Conservation (phyloP, 2,329 filamentous ascomycete species). For the Colletotrichum abscissum region DNA sequence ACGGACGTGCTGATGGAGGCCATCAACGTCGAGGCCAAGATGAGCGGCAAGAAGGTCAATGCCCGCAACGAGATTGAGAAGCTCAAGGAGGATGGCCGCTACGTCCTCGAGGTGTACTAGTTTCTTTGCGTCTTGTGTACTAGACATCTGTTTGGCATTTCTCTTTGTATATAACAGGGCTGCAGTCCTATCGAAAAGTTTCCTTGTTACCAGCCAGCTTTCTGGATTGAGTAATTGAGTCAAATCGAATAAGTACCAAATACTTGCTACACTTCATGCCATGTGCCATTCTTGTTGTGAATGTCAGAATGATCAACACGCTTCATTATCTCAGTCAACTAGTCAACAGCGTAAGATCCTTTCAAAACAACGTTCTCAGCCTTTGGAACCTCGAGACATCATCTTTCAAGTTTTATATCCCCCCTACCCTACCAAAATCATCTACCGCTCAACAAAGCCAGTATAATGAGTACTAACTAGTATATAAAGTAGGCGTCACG, state of each 20-base stretch:
- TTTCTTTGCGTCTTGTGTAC: background rate
- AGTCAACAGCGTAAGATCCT: too few relatives aligned
- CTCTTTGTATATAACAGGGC: background rate
- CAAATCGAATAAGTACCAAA: background rate
- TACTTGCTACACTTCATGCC: too few relatives aligned
- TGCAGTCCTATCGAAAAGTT: background rate
- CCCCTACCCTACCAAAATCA: too few relatives aligned
- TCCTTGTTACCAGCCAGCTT: background rate
- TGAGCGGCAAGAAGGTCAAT: constrained; percentile 82
- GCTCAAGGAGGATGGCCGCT: constrained; percentile 93
- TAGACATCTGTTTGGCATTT: background rate
- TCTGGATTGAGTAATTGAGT: background rate
- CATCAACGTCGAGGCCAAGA: constrained; percentile 79
- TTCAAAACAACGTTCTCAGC: fast-evolving
- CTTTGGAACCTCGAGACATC: too few relatives aligned
- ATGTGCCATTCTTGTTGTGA: too few relatives aligned
- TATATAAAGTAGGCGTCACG: too few relatives aligned
- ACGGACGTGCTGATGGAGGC: constrained; percentile 95
- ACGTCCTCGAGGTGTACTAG: constrained; percentile 97
- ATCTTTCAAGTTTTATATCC: too few relatives aligned
- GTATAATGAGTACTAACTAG: fast-evolving
- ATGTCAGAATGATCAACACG: too few relatives aligned
- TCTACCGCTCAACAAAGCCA: too few relatives aligned
- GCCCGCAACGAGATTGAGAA: constrained; percentile 92
- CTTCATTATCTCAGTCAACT: too few relatives aligned